Evolutionary conservation across 257 asterid species (phyloP), one percentile per base, ranked within the genome.

Genomic region (Rehmannia glutinosa): DNA sequence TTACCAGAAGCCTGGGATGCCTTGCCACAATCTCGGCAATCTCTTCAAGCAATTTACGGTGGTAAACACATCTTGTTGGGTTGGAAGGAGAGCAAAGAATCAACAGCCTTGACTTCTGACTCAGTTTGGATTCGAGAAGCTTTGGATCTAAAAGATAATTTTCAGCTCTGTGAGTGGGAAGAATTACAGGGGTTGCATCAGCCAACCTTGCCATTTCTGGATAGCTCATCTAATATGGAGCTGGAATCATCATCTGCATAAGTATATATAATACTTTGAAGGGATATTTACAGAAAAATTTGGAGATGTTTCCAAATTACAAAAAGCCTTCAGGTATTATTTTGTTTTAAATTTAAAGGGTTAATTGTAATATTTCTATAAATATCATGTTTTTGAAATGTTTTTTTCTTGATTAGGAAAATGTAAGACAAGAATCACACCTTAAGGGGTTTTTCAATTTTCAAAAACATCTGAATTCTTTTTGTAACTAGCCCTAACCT

Each of bases 41-140:
- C 67, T 90, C 86, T 78, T 94, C 93, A 6, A 94, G 95, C 86
- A 94, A 72, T 72, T 81, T 65, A 19, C 75, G 83, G 10, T 95
- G 99, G 77, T 94, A 91, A 66, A 93, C 99, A 25, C 97, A 93
- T 35, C 99, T 97, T 2, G 99, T 93, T n/a, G 99, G 99, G 80
- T 93, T 93, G 73, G 99, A 94, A 42, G 99, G 99, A 21, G 99
- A 94, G 78, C 97, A 94, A 62, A 94, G 87, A 78, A 94, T 94
- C 81, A 94, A 77, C 75, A 94, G 70, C 73, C 99, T 85, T 39
- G 99, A 91, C 77, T 88, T 94, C 38, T 84, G 97, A 28, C 56
- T 88, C 64, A 94, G 78, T 68, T 83, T 81, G 39, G 96, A 87
- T 73, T 88, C 96, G 3, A 94, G 92, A 74, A 83, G 82, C 77